Percentiles rank a stretch among this genome's conserved stretches.
phyloP scores from a whole-genome alignment of 768 basidiomycete species.

The Daedalea quercina region DNA sequence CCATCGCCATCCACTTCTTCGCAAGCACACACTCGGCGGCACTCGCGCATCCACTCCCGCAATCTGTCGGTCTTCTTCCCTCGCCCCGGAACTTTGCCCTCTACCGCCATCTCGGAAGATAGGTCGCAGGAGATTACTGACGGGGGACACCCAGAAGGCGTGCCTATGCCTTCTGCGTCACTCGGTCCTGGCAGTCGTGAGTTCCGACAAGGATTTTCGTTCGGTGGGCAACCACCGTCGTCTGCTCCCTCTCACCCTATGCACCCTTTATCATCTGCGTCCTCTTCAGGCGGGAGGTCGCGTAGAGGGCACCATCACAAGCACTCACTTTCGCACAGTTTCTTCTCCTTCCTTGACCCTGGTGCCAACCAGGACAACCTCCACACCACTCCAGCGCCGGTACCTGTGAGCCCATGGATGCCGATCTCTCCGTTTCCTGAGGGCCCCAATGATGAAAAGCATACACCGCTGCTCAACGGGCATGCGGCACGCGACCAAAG shows the following conservation, averaged over 20 bases:
- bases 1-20: slow-evolving; percentile 14
- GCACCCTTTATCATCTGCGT: slow-evolving; percentile 18
- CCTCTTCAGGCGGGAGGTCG: slow-evolving; percentile 27
- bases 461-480: slow-evolving; percentile 1
- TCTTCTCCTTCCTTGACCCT: slow-evolving; percentile 93
- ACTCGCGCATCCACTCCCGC: slow-evolving; percentile 78
- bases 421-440: slow-evolving; percentile 39
- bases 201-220: slow-evolving; percentile 55
- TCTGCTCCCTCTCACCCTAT: slow-evolving; percentile 14
- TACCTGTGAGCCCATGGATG: slow-evolving; percentile 64
- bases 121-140: slow-evolving; percentile 41
- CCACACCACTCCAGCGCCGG: slow-evolving; percentile 53
- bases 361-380: slow-evolving; percentile 34
- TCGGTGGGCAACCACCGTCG: slow-evolving; percentile 47
- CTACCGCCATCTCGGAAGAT: slow-evolving; percentile 62
- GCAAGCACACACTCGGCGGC: slow-evolving; percentile 33
- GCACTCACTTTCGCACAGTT: slow-evolving; percentile 90
- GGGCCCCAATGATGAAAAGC: slow-evolving; percentile 3
- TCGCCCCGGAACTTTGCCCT: slow-evolving; percentile 57
- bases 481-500: slow-evolving; percentile 8
- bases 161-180: slow-evolving; percentile 40
- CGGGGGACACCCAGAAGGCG: slow-evolving; percentile 23
- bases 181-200: slow-evolving; percentile 26
- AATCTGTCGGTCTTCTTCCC: slow-evolving; percentile 93
- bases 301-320: slow-evolving; percentile 85